Conservation (phyloP, 768 basidiomycete genomes). For the Termitomyces heimii region DNA sequence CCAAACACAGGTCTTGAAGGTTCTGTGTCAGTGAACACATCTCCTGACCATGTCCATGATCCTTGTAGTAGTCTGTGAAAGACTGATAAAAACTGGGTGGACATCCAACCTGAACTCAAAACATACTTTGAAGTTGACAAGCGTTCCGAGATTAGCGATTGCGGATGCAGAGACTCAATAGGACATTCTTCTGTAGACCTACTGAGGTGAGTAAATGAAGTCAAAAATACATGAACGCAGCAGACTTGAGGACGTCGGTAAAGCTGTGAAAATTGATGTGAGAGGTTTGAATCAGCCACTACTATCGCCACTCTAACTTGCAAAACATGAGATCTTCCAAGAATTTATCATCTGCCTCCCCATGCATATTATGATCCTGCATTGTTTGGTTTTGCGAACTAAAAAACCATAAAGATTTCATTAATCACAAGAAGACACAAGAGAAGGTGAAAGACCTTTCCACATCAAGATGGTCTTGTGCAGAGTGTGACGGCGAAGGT, state of each 20-base stretch:
- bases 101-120: conserved; percentile 5
- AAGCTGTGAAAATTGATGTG: background rate
- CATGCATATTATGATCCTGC: background rate
- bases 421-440: background rate
- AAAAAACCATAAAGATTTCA: background rate
- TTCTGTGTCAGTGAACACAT: conserved; percentile 36
- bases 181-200: conserved; percentile 18
- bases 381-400: background rate
- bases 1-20: conserved; percentile 42
- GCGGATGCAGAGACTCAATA: conserved; percentile 17
- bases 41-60: conserved; percentile 63
- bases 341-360: background rate
- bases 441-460: background rate
- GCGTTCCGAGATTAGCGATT: conserved; percentile 8
- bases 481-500: background rate
- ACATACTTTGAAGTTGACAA: conserved; percentile 2
- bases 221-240: conserved; percentile 17
- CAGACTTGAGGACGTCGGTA: conserved; percentile 18
- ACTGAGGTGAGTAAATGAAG: background rate
- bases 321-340: background rate
- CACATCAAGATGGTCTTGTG: background rate
- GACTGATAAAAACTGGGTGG: conserved; percentile 1
- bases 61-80: conserved; percentile 29
- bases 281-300: background rate
- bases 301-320: background rate